Base-by-base conservation (phyloP, 169 alveolate genomes). In the Cyclospora cayetanensis region DNA sequence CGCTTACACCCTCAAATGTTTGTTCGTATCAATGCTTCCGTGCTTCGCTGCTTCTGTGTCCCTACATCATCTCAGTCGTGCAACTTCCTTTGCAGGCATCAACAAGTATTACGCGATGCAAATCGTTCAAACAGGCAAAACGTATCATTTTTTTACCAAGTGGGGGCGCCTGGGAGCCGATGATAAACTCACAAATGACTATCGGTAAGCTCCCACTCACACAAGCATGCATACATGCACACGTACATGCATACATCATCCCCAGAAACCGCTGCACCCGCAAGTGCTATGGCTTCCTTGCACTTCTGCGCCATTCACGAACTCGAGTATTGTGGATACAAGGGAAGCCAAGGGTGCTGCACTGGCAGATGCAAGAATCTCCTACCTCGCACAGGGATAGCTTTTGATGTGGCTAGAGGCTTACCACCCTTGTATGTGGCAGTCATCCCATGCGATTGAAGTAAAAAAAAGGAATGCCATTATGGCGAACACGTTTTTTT, bases 161-260 rank as follows among this genome's bases (percentile, higher is more conserved):
- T 91, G 94, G 94, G 94, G 94, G 1, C 68, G 94, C 25, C 82
- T 91, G 22, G 94, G 94, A n/a, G 94, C 94, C 12, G 94, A 91
- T 65, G 92, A 80, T 37, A 82, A 77, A 34, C 18, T 68, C 15
- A 91, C 94, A 5, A 91, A 91, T 76, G 90, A 91, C 52, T 76
- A 91, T 63, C 55, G 76, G 76, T 76, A 83, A 50, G 88, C n/a
- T 15, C 12, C 15, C 37, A 52, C 7, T 12, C 37, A 68, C 37
- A 15, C 25, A 31, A 34, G 11, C 37, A 34, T 27, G 20, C 18
- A 27, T 31, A 35, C 4, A 27, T 12, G 39, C 31, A 65, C 31
- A 25, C 31, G 31, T 5, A 65, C 39, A 68, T 68, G 4, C 3
- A 68, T 31, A 1, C 37, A 34, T n/a, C 9, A 7, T 31, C 31